A percentile compares a stretch with the other conserved stretches of the same genome.
These are phyloP conservation scores for Lindgomyces ingoldianus DNA, from an alignment of 495 filamentous ascomycete species.

Conservation along the genomic window DNA sequence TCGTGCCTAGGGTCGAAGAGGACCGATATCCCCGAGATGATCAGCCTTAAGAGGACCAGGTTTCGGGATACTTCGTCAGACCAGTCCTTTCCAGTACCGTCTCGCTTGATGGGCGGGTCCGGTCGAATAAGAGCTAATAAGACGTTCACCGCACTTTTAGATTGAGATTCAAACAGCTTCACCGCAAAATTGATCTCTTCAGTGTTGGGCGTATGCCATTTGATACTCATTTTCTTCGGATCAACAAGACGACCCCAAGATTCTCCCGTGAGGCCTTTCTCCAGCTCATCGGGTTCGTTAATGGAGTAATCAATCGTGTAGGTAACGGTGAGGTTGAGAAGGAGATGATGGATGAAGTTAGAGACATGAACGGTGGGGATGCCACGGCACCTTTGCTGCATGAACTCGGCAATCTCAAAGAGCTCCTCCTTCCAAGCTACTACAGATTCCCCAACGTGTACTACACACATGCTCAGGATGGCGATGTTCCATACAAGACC, in stretches of 20 bases:
- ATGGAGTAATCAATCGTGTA: constrained; percentile 87
- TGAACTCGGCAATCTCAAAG: constrained; percentile 87
- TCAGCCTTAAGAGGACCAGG: constrained; percentile 77
- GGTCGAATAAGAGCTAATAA: constrained; percentile 75
- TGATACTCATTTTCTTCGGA: constrained; percentile 74
- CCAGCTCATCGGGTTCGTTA: constrained; percentile 69
- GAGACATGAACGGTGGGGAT: constrained; percentile 93
- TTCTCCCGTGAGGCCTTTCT: constrained; percentile 58
- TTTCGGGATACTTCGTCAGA: constrained; percentile 93
- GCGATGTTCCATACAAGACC: constrained; percentile 96
- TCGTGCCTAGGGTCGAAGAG: constrained; percentile 78
- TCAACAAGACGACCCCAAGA: constrained; percentile 78
- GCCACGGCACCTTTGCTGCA: constrained; percentile 92
- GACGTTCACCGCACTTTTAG: constrained; percentile 64
- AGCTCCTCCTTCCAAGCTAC: constrained; percentile 84
- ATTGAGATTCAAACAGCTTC: constrained; percentile 80
- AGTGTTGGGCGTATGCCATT: constrained; percentile 82
- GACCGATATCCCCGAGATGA: constrained; percentile 82
- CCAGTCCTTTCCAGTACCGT: constrained; percentile 97
- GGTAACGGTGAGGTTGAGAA: constrained; percentile 92
- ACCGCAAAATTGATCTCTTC: constrained; percentile 86
- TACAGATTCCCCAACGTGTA: constrained; percentile 89
- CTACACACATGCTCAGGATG: constrained; percentile 97
- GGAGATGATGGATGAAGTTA: constrained; percentile 96
- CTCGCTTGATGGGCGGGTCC: constrained; percentile 80